A percentile compares a stretch with the other conserved stretches of the same genome.
Evolutionary conservation across 2,329 filamentous ascomycete genomes (phyloP).

Genomic region (Sporothrix schenckii): DNA sequence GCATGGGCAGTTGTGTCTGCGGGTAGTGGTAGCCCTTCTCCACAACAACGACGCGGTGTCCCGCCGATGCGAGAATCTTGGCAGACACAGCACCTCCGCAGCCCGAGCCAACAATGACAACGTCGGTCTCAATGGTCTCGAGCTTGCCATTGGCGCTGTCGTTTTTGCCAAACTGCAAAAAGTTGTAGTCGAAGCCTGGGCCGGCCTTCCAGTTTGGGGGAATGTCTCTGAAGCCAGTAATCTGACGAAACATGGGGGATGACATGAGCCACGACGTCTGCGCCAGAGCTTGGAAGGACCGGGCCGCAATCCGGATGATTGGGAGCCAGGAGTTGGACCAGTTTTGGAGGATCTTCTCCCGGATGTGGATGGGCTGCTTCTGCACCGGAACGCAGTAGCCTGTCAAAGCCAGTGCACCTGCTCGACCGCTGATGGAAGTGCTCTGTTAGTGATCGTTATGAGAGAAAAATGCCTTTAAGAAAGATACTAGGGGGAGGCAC

Average conservation of each 20-base stretch:
- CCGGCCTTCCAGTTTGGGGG: slow-evolving; percentile 56
- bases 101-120: slow-evolving; percentile 83
- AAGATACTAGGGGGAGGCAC: neutral
- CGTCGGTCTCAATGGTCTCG: slow-evolving; percentile 72
- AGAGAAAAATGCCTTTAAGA: neutral
- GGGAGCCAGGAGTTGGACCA: slow-evolving; percentile 65
- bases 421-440: slow-evolving; percentile 41
- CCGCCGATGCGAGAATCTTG: slow-evolving; percentile 77
- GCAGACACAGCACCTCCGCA: slow-evolving; percentile 82
- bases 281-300: slow-evolving; percentile 57
- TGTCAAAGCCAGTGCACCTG: slow-evolving; percentile 67
- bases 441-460: neutral
- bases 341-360: slow-evolving; percentile 63
- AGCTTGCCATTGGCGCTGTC: slow-evolving; percentile 42
- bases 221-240: slow-evolving; percentile 62
- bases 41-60: slow-evolving; percentile 71
- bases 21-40: slow-evolving; percentile 75
- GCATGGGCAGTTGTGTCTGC: slow-evolving; percentile 74
- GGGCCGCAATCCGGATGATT: slow-evolving; percentile 58
- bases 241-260: slow-evolving; percentile 56
- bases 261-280: slow-evolving; percentile 60
- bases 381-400: slow-evolving; percentile 66
- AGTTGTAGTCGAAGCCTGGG: slow-evolving; percentile 59
- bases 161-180: slow-evolving; percentile 59
- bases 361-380: slow-evolving; percentile 61